Base-by-base conservation (phyloP, 2,329 filamentous ascomycete genomes). In the Achaetomium macrosporum region DNA sequence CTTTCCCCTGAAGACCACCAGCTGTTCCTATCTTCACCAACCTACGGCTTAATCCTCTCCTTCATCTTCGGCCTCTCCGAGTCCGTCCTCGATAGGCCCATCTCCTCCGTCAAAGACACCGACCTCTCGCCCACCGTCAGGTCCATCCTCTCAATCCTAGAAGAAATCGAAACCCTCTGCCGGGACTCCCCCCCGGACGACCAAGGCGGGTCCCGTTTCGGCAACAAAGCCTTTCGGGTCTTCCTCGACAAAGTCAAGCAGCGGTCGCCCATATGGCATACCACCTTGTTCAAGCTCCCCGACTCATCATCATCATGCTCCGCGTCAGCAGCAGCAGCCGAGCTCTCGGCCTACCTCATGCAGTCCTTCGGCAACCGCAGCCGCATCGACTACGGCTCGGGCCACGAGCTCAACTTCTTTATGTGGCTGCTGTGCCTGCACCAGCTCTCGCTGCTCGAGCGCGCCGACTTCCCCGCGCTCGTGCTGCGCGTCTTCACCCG, bases 341-440 rank as follows among this genome's bases (percentile, higher is more conserved):
- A 99, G 67, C 74, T 87, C 5, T 85, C 85, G 0, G 82, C 84
- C 30, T 99, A 99, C 70, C 77, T 99, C 33, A 73, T 80, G 58
- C 81, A 95, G 64, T 85, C 88, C 0, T 91, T 97, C 59, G 93
- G 93, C 42, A 96, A 95, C 66, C 81, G 85, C 42, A 81, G 81
- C 47, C 82, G 92, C 39, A 93, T 99, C 64, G 93, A 99, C 73
- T 99, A 99, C 68, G 93, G 93, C 47, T 96, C 90, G 0, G 93
- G 93, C 2, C 93, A 99, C 69, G 93, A 99, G 72, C 80, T 99
- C 57, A 97, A 99, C 74, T 97, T 99, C 71, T 78, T 92, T 69
- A 86, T 96, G 66, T 99, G 92, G 91, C 79, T 97, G 35, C 80
- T 99, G n/a, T 96, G 90, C 65, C 83, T 99, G 0, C 89, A 93